A percentile compares a stretch with the other conserved stretches of the same genome.
Evolutionary conservation across 1,284 basidiomycete genomes (phyloP).

Genomic region (Pholiota adiposa): DNA sequence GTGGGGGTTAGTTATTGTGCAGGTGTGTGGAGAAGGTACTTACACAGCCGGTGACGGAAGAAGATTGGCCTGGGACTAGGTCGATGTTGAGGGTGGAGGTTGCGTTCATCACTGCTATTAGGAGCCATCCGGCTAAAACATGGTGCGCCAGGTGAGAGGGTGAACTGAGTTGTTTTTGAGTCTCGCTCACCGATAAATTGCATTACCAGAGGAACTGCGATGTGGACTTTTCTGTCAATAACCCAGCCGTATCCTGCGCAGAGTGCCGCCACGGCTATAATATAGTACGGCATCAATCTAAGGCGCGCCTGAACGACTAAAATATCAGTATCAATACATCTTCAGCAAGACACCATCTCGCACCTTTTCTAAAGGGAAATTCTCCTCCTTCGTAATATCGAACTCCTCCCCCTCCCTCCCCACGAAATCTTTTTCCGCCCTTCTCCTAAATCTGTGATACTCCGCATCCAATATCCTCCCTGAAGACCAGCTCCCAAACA

Average conservation of each 20-base stretch:
- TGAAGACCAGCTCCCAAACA: constrained; percentile 48
- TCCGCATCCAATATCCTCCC: constrained; percentile 63
- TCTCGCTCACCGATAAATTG: constrained; percentile 58
- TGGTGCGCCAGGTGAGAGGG: constrained; percentile 16
- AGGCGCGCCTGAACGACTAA: constrained; percentile 20
- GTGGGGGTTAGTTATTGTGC: background rate
- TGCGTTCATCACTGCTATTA: constrained; percentile 37
- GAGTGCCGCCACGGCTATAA: constrained; percentile 21
- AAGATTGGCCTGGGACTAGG: constrained; percentile 41
- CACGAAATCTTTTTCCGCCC: background rate
- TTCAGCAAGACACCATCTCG: background rate
- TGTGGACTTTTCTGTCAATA: constrained; percentile 50
- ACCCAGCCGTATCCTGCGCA: constrained; percentile 73
- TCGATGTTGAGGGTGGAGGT: constrained; percentile 46
- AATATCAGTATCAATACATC: background rate
- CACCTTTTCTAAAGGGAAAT: constrained; percentile 49
- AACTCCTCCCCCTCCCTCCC: background rate
- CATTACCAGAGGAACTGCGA: constrained; percentile 62
- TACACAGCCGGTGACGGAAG: constrained; percentile 33
- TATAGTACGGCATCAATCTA: constrained; percentile 20
- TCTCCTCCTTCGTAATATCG: constrained; percentile 7
- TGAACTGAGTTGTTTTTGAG: no score
- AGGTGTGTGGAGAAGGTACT: constrained; percentile 8
- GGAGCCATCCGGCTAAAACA: constrained; percentile 51
- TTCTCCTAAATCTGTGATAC: constrained; percentile 36